phyloP scores from a whole-genome alignment of 345 rosid genomes.

The Cardamine resedifolia region DNA sequence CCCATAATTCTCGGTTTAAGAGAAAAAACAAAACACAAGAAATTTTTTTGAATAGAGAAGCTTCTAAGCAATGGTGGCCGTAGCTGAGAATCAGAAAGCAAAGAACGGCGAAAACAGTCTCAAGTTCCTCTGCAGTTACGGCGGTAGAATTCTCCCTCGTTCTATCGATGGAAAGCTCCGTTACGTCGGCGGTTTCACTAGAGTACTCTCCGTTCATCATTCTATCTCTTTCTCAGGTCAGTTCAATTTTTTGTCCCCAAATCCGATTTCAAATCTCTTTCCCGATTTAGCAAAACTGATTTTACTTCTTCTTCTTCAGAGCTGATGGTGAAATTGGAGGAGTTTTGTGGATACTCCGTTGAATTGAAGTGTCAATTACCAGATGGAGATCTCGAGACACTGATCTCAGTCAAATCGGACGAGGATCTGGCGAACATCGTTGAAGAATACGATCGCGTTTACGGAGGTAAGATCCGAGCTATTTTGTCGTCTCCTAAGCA shows the following conservation, averaged over 20 bases:
- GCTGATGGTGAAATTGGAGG: slow-evolving; percentile 43
- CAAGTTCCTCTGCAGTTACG: slow-evolving; percentile 88
- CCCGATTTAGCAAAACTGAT: neutral
- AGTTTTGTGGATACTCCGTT: slow-evolving; percentile 46
- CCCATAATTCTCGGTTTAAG: slow-evolving; percentile 12
- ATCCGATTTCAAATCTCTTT: neutral
- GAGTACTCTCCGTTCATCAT: slow-evolving; percentile 76
- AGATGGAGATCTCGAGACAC: slow-evolving; percentile 72
- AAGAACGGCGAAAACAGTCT: slow-evolving; percentile 17
- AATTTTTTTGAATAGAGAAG: too few species aligned
- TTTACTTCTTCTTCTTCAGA: slow-evolving; percentile 27
- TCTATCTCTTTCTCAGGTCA: slow-evolving; percentile 75
- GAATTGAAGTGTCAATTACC: slow-evolving; percentile 45
- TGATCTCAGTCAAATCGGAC: slow-evolving; percentile 70
- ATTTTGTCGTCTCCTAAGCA: slow-evolving; percentile 32
- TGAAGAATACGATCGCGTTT: slow-evolving; percentile 31
- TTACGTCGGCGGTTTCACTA: slow-evolving; percentile 85
- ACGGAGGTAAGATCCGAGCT: slow-evolving; percentile 35
- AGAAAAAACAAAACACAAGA: neutral
- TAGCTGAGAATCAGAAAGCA: neutral
- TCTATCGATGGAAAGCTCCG: slow-evolving; percentile 88
- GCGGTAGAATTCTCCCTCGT: slow-evolving; percentile 87
- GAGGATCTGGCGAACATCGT: slow-evolving; percentile 62
- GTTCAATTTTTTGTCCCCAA: slow-evolving; percentile 11
- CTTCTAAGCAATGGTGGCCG: slow-evolving; percentile 31